phyloP scores from a whole-genome alignment of 495 filamentous ascomycete genomes.

The Elasticomyces elasticus region DNA sequence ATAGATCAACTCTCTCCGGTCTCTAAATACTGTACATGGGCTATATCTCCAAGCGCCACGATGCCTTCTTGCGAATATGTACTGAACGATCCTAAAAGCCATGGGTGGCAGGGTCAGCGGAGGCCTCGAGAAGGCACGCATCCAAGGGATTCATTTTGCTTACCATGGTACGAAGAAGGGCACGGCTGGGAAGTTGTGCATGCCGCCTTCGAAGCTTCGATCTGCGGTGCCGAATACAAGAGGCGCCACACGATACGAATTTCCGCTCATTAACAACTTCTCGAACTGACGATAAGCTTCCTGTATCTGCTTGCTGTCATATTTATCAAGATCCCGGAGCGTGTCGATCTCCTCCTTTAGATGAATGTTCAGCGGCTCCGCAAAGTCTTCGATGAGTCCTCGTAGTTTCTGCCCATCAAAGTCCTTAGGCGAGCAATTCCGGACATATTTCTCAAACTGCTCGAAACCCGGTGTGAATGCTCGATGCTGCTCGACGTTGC shows the following conservation, averaged over 20 bases:
- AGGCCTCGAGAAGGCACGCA: too few species aligned
- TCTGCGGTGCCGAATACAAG: slow-evolving; percentile 29
- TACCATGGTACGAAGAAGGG: slow-evolving; percentile 29
- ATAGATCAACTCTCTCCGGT: slow-evolving; percentile 11
- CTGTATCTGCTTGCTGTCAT: slow-evolving; percentile 24
- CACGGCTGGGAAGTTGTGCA: slow-evolving; percentile 26
- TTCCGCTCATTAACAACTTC: slow-evolving; percentile 19
- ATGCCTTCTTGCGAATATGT: slow-evolving; percentile 23
- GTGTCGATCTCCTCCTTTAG: slow-evolving; percentile 42
- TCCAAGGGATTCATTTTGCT: too few species aligned
- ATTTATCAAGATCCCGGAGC: slow-evolving; percentile 22
- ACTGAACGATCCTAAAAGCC: slow-evolving; percentile 27
- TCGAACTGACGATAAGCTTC: slow-evolving; percentile 21
- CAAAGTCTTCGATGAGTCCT: slow-evolving; percentile 38
- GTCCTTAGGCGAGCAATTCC: slow-evolving; percentile 26
- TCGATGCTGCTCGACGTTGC: slow-evolving; percentile 40
- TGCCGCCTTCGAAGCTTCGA: slow-evolving; percentile 27
- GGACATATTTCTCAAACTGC: slow-evolving; percentile 29
- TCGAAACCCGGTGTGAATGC: slow-evolving; percentile 34
- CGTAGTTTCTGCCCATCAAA: slow-evolving; percentile 31
- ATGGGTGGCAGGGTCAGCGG: too few species aligned
- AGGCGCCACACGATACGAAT: slow-evolving; percentile 26
- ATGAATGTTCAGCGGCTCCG: slow-evolving; percentile 30
- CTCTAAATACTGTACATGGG: slow-evolving; percentile 26
- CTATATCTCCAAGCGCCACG: slow-evolving; percentile 28